Base-by-base conservation (phyloP, 345 rosid genomes). In the Limnanthes douglasii region DNA sequence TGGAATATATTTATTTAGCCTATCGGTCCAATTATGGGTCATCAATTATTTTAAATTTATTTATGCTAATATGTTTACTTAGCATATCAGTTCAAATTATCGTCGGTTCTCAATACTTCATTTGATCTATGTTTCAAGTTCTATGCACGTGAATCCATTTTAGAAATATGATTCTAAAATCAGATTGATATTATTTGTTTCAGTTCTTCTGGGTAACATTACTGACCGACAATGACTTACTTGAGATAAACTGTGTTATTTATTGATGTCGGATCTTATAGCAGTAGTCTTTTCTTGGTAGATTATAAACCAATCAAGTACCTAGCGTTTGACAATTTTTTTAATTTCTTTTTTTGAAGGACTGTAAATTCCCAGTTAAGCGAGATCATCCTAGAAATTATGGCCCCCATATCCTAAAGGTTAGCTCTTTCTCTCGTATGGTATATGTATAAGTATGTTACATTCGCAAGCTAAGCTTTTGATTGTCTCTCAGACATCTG, bases 341-440 rank as follows among this genome's bases (percentile, higher is more conserved):
- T 22, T 31, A 17, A 22, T 52, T 48, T 39, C 32, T 34, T 16
- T 5, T 11, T 30, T 39, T 47, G 11, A 45, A 90, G 96, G 93
- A 84, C 53, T 84, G 96, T 43, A 88, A 84, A 67, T 44, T 90
- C 33, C 64, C 56, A 1, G 93, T 90, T 29, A 77, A 48, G 63
- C 86, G 78, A 43, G 95, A 77, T 22, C 84, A 90, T 75, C 98
- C 94, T 14, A 58, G 94, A 27, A 95, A 90, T 18, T 90, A 84
- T 55, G 93, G 84, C 43, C 96, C 98, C 2, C 63, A 77, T 53
- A 84, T 84, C 45, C 85, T 94, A 4, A 85, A 72, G 95, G 95
- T 83, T 45, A 1, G 15, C 35, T 15, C 20, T 11, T 15, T 14
- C 4, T 17, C 5, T 14, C 31, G 25, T 21, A 21, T 6, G 4